Conservation (phyloP, 2,329 filamentous ascomycete species). For the Apiospora rasikravindrae region DNA sequence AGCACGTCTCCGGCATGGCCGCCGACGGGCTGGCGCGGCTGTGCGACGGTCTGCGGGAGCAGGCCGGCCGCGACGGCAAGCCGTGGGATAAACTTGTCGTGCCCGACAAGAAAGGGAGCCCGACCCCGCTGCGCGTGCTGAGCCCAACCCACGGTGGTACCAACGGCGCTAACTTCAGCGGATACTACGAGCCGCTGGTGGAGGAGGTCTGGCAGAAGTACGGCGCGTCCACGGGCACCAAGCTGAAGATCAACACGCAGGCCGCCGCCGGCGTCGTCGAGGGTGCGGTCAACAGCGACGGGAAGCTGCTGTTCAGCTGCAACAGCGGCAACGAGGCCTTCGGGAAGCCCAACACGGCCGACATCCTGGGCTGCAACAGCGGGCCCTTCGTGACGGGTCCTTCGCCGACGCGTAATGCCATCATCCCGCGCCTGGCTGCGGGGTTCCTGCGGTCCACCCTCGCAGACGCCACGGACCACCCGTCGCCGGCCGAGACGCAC, state of each 20-base stretch:
- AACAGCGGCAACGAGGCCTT: background rate
- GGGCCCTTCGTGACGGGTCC: conserved; percentile 52
- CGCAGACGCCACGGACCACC: conserved; percentile 53
- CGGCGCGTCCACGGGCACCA: conserved; percentile 43
- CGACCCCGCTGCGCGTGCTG: conserved; percentile 48
- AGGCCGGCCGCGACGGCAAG: conserved; percentile 44
- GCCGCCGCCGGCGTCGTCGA: conserved; percentile 48
- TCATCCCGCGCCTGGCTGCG: conserved; percentile 55
- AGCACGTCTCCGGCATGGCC: conserved; percentile 4
- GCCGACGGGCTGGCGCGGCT: conserved; percentile 47
- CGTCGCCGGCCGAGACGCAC: conserved; percentile 44
- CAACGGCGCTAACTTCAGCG: background rate
- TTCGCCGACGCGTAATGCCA: conserved; percentile 46
- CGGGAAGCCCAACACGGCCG: conserved; percentile 42
- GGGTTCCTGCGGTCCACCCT: conserved; percentile 54
- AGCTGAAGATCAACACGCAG: conserved; percentile 47
- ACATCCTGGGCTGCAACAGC: conserved; percentile 58
- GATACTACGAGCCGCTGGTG: conserved; percentile 41
- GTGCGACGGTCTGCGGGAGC: conserved; percentile 46
- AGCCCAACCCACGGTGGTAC: conserved; percentile 47
- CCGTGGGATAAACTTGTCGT: conserved; percentile 53
- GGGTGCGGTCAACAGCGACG: background rate
- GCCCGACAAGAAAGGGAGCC: conserved; percentile 33
- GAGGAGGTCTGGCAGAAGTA: conserved; percentile 18
- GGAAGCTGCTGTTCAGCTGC: background rate